These are phyloP conservation scores for Esteya vermicola DNA, from an alignment of 2,329 filamentous ascomycete genomes.

Conservation along the genomic window DNA sequence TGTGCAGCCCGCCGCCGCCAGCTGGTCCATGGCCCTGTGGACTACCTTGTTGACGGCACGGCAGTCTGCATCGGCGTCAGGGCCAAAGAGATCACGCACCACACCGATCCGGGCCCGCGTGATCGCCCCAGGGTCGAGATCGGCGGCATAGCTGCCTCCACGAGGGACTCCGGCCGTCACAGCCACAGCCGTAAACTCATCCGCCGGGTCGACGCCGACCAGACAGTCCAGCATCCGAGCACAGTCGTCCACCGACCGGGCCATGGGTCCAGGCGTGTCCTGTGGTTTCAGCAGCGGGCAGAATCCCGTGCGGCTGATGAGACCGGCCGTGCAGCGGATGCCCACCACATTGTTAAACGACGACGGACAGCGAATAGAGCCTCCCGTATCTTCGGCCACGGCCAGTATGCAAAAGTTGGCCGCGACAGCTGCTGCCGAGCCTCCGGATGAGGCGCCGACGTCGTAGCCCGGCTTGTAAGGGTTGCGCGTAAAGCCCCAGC, in stretches of 20 bases:
- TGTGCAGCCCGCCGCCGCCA: conserved; percentile 10
- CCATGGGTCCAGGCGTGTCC: conserved; percentile 18
- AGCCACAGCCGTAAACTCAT: conserved; percentile 14
- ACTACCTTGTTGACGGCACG: conserved; percentile 14
- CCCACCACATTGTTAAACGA: conserved; percentile 11
- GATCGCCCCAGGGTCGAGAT: conserved; percentile 7
- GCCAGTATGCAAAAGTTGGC: conserved; percentile 11
- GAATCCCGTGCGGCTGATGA: conserved; percentile 14
- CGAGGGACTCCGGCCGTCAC: conserved; percentile 11
- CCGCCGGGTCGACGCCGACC: conserved; percentile 15
- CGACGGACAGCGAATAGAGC: conserved; percentile 11
- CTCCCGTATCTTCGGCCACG: conserved; percentile 12
- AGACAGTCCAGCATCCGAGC: conserved; percentile 17
- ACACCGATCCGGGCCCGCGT: conserved; percentile 12
- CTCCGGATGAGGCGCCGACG: conserved; percentile 11
- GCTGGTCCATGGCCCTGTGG: conserved; percentile 9
- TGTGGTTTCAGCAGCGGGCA: conserved; percentile 14
- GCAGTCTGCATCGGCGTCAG: conserved; percentile 4
- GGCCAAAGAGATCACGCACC: conserved; percentile 14
- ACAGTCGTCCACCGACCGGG: conserved; percentile 15
- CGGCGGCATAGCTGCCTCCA: conserved; percentile 16
- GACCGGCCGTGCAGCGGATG: conserved; percentile 10
- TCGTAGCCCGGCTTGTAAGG: conserved; percentile 11
- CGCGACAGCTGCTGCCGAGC: conserved; percentile 11
- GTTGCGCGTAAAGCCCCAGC: conserved; percentile 11